Evolutionary conservation across 352 stramenopile species (phyloP).

Genomic region (Phytophthora melonis): DNA sequence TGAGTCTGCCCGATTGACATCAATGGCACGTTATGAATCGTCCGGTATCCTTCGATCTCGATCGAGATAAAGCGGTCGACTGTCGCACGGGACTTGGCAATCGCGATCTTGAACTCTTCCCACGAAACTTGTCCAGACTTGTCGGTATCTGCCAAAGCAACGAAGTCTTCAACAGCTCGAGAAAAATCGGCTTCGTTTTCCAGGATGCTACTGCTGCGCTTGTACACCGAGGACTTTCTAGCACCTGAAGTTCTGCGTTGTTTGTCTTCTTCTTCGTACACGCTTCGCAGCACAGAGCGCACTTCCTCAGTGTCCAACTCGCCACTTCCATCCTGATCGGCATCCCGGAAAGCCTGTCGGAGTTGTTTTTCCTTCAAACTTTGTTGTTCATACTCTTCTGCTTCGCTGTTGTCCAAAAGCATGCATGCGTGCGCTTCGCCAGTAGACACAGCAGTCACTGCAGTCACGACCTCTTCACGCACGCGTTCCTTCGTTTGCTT

Average conservation of each 20-base stretch:
- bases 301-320: slow-evolving; percentile 86
- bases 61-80: slow-evolving; percentile 79
- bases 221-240: slow-evolving; percentile 41
- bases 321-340: slow-evolving; percentile 77
- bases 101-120: slow-evolving; percentile 89
- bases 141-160: slow-evolving; percentile 81
- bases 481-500: slow-evolving; percentile 64
- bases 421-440: slow-evolving; percentile 66
- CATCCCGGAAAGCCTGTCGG: slow-evolving; percentile 78
- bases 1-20: slow-evolving; percentile 76
- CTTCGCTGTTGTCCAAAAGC: slow-evolving; percentile 71
- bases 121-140: slow-evolving; percentile 82
- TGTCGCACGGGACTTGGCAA: slow-evolving; percentile 77
- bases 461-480: slow-evolving; percentile 63
- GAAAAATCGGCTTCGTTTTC: slow-evolving; percentile 71
- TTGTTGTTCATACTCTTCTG: slow-evolving; percentile 82
- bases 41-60: slow-evolving; percentile 78
- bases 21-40: slow-evolving; percentile 74
- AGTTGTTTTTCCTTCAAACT: slow-evolving; percentile 90
- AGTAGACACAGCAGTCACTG: slow-evolving; percentile 60
- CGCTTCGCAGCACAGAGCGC: slow-evolving; percentile 69
- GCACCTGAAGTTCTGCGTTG: slow-evolving; percentile 45
- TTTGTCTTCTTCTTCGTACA: slow-evolving; percentile 78
- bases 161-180: slow-evolving; percentile 77
- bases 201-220: slow-evolving; percentile 53